Conservation (phyloP, 2,329 filamentous ascomycete species). For the Coleophoma crateriformis region DNA sequence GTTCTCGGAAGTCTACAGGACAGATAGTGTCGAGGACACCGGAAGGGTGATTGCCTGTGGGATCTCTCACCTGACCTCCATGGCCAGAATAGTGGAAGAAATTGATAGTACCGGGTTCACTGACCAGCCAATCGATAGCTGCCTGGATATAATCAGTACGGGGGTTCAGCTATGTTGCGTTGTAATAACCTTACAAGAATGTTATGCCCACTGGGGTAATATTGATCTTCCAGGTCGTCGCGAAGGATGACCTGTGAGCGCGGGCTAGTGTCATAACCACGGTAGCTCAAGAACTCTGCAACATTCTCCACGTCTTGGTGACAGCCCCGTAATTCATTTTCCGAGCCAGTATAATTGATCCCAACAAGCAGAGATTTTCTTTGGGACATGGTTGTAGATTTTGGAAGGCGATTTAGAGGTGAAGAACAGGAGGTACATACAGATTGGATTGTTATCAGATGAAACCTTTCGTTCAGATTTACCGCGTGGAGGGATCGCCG, state of each 20-base stretch:
- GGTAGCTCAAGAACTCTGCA: slow-evolving; percentile 29
- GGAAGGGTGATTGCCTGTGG: slow-evolving; percentile 31
- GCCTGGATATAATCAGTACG: slow-evolving; percentile 25
- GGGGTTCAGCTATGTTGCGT: background rate
- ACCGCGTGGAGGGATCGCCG: no score
- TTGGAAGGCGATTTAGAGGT: background rate
- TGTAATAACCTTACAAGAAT: slow-evolving; percentile 19
- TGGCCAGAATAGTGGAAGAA: slow-evolving; percentile 57
- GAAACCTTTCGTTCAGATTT: no score
- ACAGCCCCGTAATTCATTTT: slow-evolving; percentile 14
- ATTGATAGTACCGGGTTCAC: slow-evolving; percentile 41
- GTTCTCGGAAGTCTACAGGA: slow-evolving; percentile 44
- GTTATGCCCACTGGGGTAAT: slow-evolving; percentile 28
- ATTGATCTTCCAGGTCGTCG: slow-evolving; percentile 26
- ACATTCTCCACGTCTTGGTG: slow-evolving; percentile 31
- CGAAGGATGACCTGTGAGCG: slow-evolving; percentile 31
- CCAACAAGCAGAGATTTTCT: slow-evolving; percentile 45
- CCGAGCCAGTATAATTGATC: slow-evolving; percentile 30
- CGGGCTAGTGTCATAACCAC: slow-evolving; percentile 27
- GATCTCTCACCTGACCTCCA: slow-evolving; percentile 45
- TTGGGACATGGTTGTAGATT: slow-evolving; percentile 2
- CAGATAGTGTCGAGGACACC: slow-evolving; percentile 46
- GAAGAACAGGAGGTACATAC: background rate
- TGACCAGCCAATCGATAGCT: slow-evolving; percentile 53
- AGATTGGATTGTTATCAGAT: background rate